Evolutionary conservation across 495 filamentous ascomycete species (phyloP).

Genomic region (Copromyces sp.): DNA sequence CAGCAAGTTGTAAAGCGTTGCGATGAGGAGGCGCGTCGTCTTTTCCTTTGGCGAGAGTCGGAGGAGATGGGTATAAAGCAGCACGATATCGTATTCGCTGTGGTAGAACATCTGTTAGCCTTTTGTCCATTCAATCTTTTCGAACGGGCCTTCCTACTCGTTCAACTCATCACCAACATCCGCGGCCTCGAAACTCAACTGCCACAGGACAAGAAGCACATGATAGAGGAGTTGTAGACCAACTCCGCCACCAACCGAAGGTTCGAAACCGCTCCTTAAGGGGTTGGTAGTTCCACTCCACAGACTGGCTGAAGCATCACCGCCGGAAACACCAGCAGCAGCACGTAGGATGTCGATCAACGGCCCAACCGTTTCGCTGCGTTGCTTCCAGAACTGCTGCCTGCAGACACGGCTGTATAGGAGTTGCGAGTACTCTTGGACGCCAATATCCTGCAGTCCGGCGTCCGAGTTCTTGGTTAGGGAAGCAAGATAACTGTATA

Average conservation of each 20-base stretch:
- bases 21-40: constrained; percentile 82
- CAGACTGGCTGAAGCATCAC: constrained; percentile 53
- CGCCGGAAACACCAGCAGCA: constrained; percentile 60
- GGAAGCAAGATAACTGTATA: constrained; percentile 79
- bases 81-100: constrained; percentile 85
- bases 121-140: constrained; percentile 10
- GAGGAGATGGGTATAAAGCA: constrained; percentile 81
- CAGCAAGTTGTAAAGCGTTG: constrained; percentile 80
- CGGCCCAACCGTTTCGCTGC: constrained; percentile 71
- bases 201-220: constrained; percentile 86
- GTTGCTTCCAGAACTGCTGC: constrained; percentile 77
- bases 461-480: constrained; percentile 66
- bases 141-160: constrained; percentile 45
- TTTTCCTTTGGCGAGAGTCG: constrained; percentile 95
- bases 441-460: constrained; percentile 89
- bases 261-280: constrained; percentile 44
- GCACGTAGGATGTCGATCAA: constrained; percentile 72
- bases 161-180: constrained; percentile 79
- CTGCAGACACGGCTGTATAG: constrained; percentile 65
- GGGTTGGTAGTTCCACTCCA: constrained; percentile 53
- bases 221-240: constrained; percentile 92
- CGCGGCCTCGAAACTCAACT: constrained; percentile 82
- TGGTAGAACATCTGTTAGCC: constrained; percentile 1
- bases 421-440: constrained; percentile 83
- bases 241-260: constrained; percentile 65